phyloP scores from a whole-genome alignment of 2,329 filamentous ascomycete genomes.

The Parasarocladium wereldwijsianum region DNA sequence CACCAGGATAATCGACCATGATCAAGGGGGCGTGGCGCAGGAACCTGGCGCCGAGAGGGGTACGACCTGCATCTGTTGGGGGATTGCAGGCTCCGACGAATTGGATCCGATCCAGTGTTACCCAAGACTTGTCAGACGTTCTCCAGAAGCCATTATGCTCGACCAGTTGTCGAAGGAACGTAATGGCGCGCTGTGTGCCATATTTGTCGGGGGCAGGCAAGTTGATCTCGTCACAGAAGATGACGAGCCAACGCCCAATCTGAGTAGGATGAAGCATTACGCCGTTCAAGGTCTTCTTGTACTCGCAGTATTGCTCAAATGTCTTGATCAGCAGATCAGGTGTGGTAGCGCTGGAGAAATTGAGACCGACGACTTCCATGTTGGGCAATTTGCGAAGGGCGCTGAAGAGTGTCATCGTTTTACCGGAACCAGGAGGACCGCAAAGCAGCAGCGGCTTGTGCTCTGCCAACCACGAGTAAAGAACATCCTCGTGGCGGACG shows the following conservation, averaged over 20 bases:
- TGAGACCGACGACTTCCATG: constrained; percentile 98
- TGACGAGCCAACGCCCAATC: constrained; percentile 91
- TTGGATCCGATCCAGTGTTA: constrained; percentile 92
- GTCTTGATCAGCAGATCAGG: constrained; percentile 97
- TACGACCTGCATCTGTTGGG: constrained; percentile 92
- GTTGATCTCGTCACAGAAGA: constrained; percentile 99
- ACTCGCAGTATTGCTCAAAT: constrained; percentile 98
- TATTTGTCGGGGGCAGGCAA: constrained; percentile 95
- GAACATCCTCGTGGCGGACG: constrained; percentile 92
- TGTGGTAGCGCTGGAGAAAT: constrained; percentile 97
- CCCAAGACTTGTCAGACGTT: constrained; percentile 94
- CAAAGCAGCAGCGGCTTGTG: constrained; percentile 95
- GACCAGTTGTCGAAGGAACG: constrained; percentile 91
- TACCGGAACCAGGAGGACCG: constrained; percentile 94
- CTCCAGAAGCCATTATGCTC: constrained; percentile 99
- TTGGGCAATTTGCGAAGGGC: constrained; percentile 92
- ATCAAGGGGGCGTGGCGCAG: constrained; percentile 93
- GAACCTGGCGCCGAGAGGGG: constrained; percentile 84
- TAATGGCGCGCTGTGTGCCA: constrained; percentile 91
- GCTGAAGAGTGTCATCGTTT: constrained; percentile 99
- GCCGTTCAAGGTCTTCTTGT: constrained; percentile 95
- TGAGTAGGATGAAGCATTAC: constrained; percentile 92
- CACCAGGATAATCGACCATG: constrained; percentile 98
- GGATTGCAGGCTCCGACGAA: constrained; percentile 99
- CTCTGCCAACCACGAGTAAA: constrained; percentile 98